Percentiles rank a stretch among this genome's conserved stretches.
Conservation (phyloP, 768 basidiomycete genomes). For the Dendrothele bispora region DNA sequence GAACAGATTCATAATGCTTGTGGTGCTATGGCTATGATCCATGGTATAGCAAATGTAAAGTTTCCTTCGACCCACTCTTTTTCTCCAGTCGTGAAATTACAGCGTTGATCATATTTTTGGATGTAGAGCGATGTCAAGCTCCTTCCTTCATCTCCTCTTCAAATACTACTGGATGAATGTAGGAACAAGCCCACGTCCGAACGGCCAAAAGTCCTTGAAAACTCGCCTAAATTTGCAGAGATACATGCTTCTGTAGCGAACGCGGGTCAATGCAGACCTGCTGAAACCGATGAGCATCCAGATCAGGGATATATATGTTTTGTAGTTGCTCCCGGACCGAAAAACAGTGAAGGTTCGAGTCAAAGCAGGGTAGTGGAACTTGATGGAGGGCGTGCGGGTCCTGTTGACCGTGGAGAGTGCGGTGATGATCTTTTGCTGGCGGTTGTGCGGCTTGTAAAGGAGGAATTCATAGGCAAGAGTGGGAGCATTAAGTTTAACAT, state of each 20-base stretch:
- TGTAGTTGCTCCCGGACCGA: not conserved
- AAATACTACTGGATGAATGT: not conserved
- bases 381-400: not conserved
- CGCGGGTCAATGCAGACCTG: not conserved
- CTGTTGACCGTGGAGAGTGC: not conserved
- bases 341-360: not conserved
- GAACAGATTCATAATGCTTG: not conserved
- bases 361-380: not conserved
- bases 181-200: not conserved
- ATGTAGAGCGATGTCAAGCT: not conserved
- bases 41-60: not conserved
- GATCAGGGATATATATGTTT: not conserved
- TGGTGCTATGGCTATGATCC: not conserved
- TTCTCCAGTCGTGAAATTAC: no score
- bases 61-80: no score
- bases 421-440: not conserved
- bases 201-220: not conserved
- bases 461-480: not conserved
- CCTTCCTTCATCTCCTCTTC: not conserved
- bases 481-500: not conserved
- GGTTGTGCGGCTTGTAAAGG: not conserved
- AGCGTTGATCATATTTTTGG: not conserved
- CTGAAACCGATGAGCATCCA: not conserved
- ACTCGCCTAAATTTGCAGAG: not conserved
- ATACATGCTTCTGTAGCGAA: not conserved